phyloP scores from a whole-genome alignment of 805 yeast species.

The Gaillardinia entomophila region DNA sequence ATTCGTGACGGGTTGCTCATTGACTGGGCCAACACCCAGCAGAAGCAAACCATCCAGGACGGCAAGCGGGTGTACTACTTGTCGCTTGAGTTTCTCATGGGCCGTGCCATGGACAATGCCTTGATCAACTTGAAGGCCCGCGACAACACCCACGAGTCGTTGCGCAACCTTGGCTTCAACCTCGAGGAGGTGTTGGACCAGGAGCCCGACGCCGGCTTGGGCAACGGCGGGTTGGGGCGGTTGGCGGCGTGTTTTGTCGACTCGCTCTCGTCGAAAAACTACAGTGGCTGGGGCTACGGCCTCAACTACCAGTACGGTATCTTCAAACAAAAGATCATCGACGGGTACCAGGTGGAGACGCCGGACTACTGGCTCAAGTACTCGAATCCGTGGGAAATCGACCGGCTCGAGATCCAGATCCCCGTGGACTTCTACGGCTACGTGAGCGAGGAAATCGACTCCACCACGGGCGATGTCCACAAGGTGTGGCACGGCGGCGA shows the following conservation, averaged over 20 bases:
- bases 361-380: slow-evolving; percentile 93
- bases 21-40: slow-evolving; percentile 93
- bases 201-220: slow-evolving; percentile 92
- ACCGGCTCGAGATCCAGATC: slow-evolving; percentile 77
- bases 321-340: slow-evolving; percentile 80
- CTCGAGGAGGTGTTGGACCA: slow-evolving; percentile 78
- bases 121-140: slow-evolving; percentile 73
- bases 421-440: slow-evolving; percentile 89
- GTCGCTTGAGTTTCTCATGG: slow-evolving; percentile 88
- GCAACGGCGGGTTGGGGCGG: slow-evolving; percentile 94
- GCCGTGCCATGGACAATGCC: slow-evolving; percentile 92
- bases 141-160: slow-evolving; percentile 41
- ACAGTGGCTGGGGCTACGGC: slow-evolving; percentile 97
- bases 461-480: slow-evolving; percentile 48
- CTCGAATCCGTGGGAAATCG: slow-evolving; percentile 92
- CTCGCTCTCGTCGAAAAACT: slow-evolving; percentile 77
- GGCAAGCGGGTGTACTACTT: slow-evolving; percentile 83
- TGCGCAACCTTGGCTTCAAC: slow-evolving; percentile 74
- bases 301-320: slow-evolving; percentile 91
- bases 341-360: slow-evolving; percentile 90
- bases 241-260: slow-evolving; percentile 93
- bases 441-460: slow-evolving; percentile 52
- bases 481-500: slow-evolving; percentile 86
- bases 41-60: slow-evolving; percentile 75
- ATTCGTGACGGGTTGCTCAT: slow-evolving; percentile 74